Percentiles rank a stretch among this genome's conserved stretches.
Evolutionary conservation across 768 basidiomycete species (phyloP).

Genomic region (Pisolithus microcarpus): DNA sequence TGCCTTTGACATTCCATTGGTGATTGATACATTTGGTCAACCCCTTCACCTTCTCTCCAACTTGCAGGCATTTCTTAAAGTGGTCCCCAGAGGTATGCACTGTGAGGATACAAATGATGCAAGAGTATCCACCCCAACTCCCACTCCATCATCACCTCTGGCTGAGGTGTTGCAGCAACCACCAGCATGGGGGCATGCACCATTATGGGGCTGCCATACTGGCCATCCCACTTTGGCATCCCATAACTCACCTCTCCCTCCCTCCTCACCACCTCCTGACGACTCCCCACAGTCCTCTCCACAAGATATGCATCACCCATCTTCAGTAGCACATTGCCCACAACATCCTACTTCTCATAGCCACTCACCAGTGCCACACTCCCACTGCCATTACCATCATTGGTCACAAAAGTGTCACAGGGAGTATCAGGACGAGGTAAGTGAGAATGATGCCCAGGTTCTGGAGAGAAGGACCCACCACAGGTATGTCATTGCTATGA

Average conservation of each 20-base stretch:
- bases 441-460: too few species aligned
- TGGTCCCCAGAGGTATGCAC: not conserved
- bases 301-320: not conserved
- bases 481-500: not conserved
- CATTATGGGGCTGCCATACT: not conserved
- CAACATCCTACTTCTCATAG: not conserved
- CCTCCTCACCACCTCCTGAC: too few species aligned
- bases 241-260: not conserved
- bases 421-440: too few species aligned
- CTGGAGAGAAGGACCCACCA: not conserved
- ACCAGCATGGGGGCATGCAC: not conserved
- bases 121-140: not conserved
- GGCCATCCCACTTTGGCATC: not conserved
- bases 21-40: not conserved
- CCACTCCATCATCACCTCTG: not conserved
- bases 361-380: not conserved
- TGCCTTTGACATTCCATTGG: not conserved
- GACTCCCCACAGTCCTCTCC: not conserved
- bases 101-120: not conserved
- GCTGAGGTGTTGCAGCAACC: not conserved
- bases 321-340: not conserved
- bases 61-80: not conserved
- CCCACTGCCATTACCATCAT: not conserved
- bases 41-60: not conserved
- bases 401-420: not conserved